Evolutionary conservation across 441 rosid genomes (phyloP).

Genomic region (Brassica hybrid): DNA sequence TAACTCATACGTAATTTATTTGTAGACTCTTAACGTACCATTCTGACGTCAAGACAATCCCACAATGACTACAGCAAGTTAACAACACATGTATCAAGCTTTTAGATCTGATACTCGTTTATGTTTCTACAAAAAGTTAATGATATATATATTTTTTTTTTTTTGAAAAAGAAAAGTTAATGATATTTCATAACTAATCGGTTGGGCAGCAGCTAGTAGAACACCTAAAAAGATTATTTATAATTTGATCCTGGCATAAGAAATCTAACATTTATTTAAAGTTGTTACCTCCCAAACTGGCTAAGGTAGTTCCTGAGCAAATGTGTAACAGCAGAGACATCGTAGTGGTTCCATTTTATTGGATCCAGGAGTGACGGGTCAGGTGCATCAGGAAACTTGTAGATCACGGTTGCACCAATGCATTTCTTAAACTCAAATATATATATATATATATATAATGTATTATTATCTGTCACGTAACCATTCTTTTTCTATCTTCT

Average conservation of each 20-base stretch:
- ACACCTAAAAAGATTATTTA: neutral
- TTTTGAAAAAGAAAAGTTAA: too few species aligned
- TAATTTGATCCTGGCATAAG: neutral
- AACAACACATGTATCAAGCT: slow-evolving; percentile 26
- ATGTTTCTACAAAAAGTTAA: too few species aligned
- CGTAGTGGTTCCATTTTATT: neutral
- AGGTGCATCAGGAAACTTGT: neutral
- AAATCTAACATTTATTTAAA: neutral
- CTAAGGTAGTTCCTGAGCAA: neutral
- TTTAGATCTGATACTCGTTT: too few species aligned
- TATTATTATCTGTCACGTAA: too few species aligned
- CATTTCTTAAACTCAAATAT: neutral
- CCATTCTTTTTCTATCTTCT: neutral
- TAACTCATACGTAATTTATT: slow-evolving; percentile 25
- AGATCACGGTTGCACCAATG: neutral
- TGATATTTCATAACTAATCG: too few species aligned
- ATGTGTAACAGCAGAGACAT: neutral
- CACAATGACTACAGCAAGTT: neutral
- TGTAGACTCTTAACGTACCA: slow-evolving; percentile 14
- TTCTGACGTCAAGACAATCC: slow-evolving; percentile 18
- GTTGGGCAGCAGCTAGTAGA: neutral
- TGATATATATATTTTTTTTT: too few species aligned
- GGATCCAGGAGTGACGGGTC: neutral
- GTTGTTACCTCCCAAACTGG: neutral
- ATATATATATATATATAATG: too few species aligned